These are phyloP conservation scores for Malassezia yamatoensis DNA, from an alignment of 1,284 basidiomycete species.

Conservation along the genomic window DNA sequence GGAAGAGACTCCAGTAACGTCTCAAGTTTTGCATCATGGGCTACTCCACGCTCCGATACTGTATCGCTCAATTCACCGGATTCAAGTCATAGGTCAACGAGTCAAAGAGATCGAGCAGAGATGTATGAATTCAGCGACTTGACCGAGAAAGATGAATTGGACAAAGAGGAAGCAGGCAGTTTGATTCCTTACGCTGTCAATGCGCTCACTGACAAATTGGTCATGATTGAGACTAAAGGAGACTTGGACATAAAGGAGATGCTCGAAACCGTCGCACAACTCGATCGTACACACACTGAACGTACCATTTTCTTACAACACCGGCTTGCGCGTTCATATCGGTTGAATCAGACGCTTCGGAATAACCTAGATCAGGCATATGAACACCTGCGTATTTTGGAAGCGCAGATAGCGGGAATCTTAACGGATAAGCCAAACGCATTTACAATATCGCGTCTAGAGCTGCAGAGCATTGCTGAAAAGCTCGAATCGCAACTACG, in stretches of 20 bases:
- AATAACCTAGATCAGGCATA: conserved; percentile 4
- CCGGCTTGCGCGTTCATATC: conserved; percentile 16
- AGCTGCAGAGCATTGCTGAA: neutral
- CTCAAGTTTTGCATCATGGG: conserved; percentile 4
- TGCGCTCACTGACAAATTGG: conserved; percentile 12
- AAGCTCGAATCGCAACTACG: conserved; percentile 10
- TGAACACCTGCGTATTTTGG: neutral
- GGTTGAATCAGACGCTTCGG: conserved; percentile 8
- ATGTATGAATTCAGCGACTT: conserved; percentile 16
- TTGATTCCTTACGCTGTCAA: conserved; percentile 11
- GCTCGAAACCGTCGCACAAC: conserved; percentile 14
- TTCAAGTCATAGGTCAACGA: neutral
- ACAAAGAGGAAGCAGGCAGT: conserved; percentile 8
- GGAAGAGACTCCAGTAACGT: conserved; percentile 6
- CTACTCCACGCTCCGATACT: conserved; percentile 6
- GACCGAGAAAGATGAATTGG: conserved; percentile 14
- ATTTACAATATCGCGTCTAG: neutral
- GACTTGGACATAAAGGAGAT: conserved; percentile 13
- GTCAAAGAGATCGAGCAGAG: conserved; percentile 1
- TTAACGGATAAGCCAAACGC: neutral
- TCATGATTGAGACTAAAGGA: conserved; percentile 8
- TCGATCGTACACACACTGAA: conserved; percentile 17
- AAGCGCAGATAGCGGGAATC: conserved; percentile 6
- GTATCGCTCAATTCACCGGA: neutral
- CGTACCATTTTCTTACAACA: conserved; percentile 18